A percentile compares a stretch with the other conserved stretches of the same genome.
These are phyloP conservation scores for Silybum marianum DNA, from an alignment of 129 eudicot genomes.

Conservation along the genomic window DNA sequence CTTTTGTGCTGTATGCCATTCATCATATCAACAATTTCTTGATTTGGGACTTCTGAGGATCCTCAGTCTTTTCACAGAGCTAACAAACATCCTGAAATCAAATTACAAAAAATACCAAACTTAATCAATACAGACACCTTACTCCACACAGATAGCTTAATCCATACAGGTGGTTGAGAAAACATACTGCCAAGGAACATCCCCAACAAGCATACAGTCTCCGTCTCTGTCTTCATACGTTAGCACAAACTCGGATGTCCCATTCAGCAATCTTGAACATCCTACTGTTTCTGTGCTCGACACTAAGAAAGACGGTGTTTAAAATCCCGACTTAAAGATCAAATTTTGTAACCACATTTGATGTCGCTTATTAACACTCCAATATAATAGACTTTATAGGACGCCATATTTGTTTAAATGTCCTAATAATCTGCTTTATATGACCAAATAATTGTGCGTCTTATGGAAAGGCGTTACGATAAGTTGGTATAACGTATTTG, in stretches of 20 bases:
- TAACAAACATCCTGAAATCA: slow-evolving; percentile 74
- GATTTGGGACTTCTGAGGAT: slow-evolving; percentile 55
- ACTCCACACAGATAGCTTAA: too few species aligned
- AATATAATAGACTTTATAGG: not conserved
- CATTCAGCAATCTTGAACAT: slow-evolving; percentile 63
- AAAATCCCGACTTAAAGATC: not conserved
- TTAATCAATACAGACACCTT: not conserved
- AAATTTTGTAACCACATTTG: not conserved
- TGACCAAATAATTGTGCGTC: not conserved
- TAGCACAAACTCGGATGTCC: slow-evolving; percentile 81
- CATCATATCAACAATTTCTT: slow-evolving; percentile 3
- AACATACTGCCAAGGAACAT: slow-evolving; percentile 91
- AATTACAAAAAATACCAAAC: too few species aligned
- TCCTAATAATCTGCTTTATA: not conserved
- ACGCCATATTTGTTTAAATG: not conserved
- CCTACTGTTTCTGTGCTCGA: slow-evolving; percentile 39
- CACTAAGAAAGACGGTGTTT: slow-evolving; percentile 27
- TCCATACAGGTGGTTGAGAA: not conserved
- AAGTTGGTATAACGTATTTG: not conserved
- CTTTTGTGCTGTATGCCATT: not conserved
- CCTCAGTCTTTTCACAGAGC: slow-evolving; percentile 80
- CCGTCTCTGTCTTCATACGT: slow-evolving; percentile 97
- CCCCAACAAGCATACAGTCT: slow-evolving; percentile 98
- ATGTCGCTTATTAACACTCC: not conserved
- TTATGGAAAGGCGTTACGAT: not conserved